These are phyloP conservation scores for Elongisporangium undulatum DNA, from an alignment of 352 stramenopile species.

Conservation along the genomic window DNA sequence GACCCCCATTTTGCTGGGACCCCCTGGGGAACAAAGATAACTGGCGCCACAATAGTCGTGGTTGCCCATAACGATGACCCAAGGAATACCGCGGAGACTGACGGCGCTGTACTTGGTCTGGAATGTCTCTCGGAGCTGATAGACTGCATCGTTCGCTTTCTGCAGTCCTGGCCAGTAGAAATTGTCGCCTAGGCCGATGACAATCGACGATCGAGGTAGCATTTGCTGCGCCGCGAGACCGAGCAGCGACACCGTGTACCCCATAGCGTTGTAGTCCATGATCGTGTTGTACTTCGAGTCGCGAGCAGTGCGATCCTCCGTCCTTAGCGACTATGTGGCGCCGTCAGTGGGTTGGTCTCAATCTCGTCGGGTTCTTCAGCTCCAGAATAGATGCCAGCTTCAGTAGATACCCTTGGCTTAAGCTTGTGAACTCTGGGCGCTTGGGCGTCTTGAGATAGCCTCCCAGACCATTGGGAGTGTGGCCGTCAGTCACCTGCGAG, in stretches of 20 bases:
- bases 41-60: slow-evolving; percentile 81
- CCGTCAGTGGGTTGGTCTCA: slow-evolving; percentile 17
- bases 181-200: slow-evolving; percentile 71
- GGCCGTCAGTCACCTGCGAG: too few species aligned
- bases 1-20: slow-evolving; percentile 40
- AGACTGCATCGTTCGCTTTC: slow-evolving; percentile 42
- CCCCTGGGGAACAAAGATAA: slow-evolving; percentile 61
- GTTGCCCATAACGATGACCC: slow-evolving; percentile 86
- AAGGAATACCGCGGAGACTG: slow-evolving; percentile 56
- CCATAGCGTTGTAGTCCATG: slow-evolving; percentile 67
- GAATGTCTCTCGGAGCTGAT: slow-evolving; percentile 78
- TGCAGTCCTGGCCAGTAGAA: slow-evolving; percentile 81
- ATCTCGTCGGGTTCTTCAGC: too few species aligned
- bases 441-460: too few species aligned
- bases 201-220: slow-evolving; percentile 23
- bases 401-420: too few species aligned
- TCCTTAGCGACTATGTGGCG: slow-evolving; percentile 56
- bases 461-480: too few species aligned
- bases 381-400: too few species aligned
- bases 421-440: too few species aligned
- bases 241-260: slow-evolving; percentile 55
- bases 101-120: slow-evolving; percentile 59
- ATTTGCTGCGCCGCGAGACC: slow-evolving; percentile 32
- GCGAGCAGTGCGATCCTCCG: slow-evolving; percentile 58
- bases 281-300: slow-evolving; percentile 52